phyloP scores from a whole-genome alignment of 176 grass and related monocot species.

The Pontederia crassipes region DNA sequence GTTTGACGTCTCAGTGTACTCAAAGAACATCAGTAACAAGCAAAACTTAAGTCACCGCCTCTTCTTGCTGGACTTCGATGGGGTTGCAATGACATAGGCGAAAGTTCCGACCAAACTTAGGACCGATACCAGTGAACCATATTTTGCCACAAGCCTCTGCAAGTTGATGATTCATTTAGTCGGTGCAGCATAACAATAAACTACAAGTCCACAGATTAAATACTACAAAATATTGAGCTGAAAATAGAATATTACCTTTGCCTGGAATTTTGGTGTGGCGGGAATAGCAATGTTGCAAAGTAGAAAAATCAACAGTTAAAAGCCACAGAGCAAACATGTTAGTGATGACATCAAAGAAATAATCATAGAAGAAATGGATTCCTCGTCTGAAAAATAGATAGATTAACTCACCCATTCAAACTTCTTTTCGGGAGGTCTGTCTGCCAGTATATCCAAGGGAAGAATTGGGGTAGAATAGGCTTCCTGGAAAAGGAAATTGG shows the following conservation, averaged over 20 bases:
- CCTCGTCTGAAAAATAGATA: neutral
- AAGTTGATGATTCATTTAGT: constrained; percentile 13
- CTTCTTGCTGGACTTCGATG: constrained; percentile 84
- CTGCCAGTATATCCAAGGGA: constrained; percentile 69
- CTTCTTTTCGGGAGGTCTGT: constrained; percentile 74
- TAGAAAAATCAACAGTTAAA: constrained; percentile 3
- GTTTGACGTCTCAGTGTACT: too few relatives aligned
- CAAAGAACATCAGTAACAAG: too few relatives aligned
- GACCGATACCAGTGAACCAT: constrained; percentile 60
- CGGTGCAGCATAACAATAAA: neutral
- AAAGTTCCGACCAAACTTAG: constrained; percentile 51
- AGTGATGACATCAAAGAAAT: neutral
- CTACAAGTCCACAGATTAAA: neutral
- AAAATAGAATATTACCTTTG: constrained; percentile 51
- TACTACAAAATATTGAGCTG: constrained; percentile 4
- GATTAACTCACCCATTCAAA: constrained; percentile 69
- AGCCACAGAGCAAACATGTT: constrained; percentile 21
- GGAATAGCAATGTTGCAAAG: neutral
- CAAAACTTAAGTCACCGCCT: constrained; percentile 39
- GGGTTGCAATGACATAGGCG: constrained; percentile 64
- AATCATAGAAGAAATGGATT: neutral
- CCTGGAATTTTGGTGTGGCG: constrained; percentile 25
- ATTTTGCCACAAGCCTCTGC: constrained; percentile 63
- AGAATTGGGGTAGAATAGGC: constrained; percentile 68
- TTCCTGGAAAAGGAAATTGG: constrained; percentile 35